Evolutionary conservation across 2,329 filamentous ascomycete genomes (phyloP), one percentile per base, ranked within the genome.

Genomic region (Ophiosphaerella korrae): DNA sequence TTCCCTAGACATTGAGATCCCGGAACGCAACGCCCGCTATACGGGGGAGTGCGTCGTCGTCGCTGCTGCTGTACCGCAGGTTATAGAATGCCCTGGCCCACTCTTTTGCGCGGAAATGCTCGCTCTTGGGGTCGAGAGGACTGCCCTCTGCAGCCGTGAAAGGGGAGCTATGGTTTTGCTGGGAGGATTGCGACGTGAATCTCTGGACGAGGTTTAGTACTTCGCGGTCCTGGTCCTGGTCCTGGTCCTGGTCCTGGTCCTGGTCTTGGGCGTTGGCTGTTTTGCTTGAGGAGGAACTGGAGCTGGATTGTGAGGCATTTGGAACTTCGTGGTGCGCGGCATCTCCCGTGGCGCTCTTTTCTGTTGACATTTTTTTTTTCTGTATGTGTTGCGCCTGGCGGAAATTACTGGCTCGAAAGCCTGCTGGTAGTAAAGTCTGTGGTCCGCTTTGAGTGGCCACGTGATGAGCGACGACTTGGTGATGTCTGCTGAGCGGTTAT

Each of bases 1-100:
- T 84, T 0, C 88, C 88, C 12, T 79, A 85, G 0, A 90, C 86
- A 48, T 81, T 82, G 38, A 90, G 78, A 43, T 87, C 81, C n/a
- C n/a, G n/a, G n/a, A n/a, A n/a, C n/a, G n/a, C n/a, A n/a, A n/a
- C n/a, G n/a, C n/a, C n/a, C n/a, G n/a, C n/a, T n/a, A n/a, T n/a
- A n/a, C n/a, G n/a, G n/a, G n/a, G n/a, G n/a, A n/a, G n/a, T n/a
- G n/a, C n/a, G n/a, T n/a, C n/a, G n/a, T n/a, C n/a, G n/a, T n/a
- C n/a, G 23, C 63, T 60, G 32, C 75, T 72, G 37, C 63, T 67
- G 18, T 74, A 74, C 21, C 72, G 68, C 38, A 79, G 48, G 50
- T 78, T 72, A 52, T 79, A 74, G 54, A 80, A 75, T 4, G 75
- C 71, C 53, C 74, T 77, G 2, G 76, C 75, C 77, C 77, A 80